phyloP scores from a whole-genome alignment of 108 stramenopile genomes.

The Skeletonema grethae region DNA sequence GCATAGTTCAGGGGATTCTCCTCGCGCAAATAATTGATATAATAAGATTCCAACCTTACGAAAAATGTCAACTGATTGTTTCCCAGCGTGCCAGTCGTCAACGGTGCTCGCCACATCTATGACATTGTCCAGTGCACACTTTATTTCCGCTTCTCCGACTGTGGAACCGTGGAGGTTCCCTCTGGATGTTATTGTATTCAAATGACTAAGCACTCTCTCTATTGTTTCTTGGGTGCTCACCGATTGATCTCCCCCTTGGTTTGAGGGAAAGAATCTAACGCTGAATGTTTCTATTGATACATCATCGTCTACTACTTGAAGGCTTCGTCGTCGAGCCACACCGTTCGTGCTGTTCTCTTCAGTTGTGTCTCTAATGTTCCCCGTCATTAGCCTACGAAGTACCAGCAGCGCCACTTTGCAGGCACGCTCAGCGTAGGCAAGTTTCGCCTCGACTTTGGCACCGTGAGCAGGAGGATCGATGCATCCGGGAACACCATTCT shows the following conservation, averaged over 20 bases:
- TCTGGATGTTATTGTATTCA: not conserved
- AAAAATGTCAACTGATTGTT: not conserved
- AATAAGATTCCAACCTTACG: not conserved
- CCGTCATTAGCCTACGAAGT: not conserved
- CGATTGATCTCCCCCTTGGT: not conserved
- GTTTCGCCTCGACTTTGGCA: constrained; percentile 3
- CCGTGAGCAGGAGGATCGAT: not conserved
- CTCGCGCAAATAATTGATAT: not conserved
- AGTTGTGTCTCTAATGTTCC: not conserved
- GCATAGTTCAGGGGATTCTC: not conserved
- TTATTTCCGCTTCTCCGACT: constrained; percentile 5
- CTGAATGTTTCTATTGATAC: not conserved
- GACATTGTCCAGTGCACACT: not conserved
- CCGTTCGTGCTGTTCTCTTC: not conserved
- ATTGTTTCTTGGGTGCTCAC: not conserved
- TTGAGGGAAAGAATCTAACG: not conserved
- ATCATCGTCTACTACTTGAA: not conserved
- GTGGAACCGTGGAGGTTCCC: not conserved
- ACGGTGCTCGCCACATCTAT: not conserved
- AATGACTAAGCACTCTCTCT: not conserved
- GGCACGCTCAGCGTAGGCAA: constrained; percentile 3
- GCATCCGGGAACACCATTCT: not conserved
- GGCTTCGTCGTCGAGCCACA: not conserved
- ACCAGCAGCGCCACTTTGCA: constrained; percentile 1
- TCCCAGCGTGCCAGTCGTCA: not conserved